Evolutionary conservation across 108 stramenopile genomes (phyloP).

Genomic region (Pseudonitzschia delicatissima): DNA sequence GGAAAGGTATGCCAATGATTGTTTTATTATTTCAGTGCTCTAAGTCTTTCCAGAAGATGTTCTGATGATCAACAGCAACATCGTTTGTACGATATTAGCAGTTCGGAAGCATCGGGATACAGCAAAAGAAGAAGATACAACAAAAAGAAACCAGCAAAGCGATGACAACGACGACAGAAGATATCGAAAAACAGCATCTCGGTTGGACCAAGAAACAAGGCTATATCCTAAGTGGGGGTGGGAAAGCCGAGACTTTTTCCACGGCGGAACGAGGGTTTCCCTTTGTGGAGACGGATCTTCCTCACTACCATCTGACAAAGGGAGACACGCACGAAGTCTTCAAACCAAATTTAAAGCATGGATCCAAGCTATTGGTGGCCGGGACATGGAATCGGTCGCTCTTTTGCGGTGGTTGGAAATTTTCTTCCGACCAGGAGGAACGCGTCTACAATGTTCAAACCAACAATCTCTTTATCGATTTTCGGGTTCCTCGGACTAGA

Average conservation of each 20-base stretch:
- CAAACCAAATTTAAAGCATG: slow-evolving; percentile 1
- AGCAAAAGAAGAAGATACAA: too few species aligned
- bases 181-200: slow-evolving; percentile 28
- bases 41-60: too few species aligned
- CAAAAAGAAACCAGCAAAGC: too few species aligned
- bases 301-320: slow-evolving; percentile 67
- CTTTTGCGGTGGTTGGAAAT: slow-evolving; percentile 85
- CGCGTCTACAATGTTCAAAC: slow-evolving; percentile 82
- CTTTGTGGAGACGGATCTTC: slow-evolving; percentile 68
- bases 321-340: slow-evolving; percentile 53
- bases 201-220: slow-evolving; percentile 80
- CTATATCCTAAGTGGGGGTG: slow-evolving; percentile 68
- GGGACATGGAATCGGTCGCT: slow-evolving; percentile 84
- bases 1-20: too few species aligned
- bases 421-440: slow-evolving; percentile 76
- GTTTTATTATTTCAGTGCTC: too few species aligned
- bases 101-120: too few species aligned
- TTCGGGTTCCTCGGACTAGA: slow-evolving; percentile 71
- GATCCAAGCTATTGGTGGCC: slow-evolving; percentile 30
- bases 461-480: slow-evolving; percentile 77
- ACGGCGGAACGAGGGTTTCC: slow-evolving; percentile 65
- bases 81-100: too few species aligned
- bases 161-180: neutral
- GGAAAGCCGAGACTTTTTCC: slow-evolving; percentile 51
- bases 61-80: too few species aligned